Evolutionary conservation across 108 stramenopile species (phyloP).

Genomic region (Parmales sp.): DNA sequence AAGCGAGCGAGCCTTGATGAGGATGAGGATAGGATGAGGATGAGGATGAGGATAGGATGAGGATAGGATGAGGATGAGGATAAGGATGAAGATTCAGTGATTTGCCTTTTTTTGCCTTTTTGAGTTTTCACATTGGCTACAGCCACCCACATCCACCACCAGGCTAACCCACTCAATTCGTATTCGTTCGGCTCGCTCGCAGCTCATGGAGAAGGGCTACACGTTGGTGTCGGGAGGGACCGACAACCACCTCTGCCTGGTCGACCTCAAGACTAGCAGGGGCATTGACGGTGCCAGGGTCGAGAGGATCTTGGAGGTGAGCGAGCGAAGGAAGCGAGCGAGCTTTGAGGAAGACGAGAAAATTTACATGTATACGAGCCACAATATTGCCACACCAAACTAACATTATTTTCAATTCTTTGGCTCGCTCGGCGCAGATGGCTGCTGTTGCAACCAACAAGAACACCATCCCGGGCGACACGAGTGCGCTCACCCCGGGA

Average conservation of each 20-base stretch:
- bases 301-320: constrained; percentile 93
- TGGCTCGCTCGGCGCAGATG: too few species aligned
- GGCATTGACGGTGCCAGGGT: constrained; percentile 94
- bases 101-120: not conserved
- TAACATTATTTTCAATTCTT: too few species aligned
- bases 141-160: too few species aligned
- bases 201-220: constrained; percentile 73
- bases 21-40: too few species aligned
- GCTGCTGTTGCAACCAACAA: constrained; percentile 92
- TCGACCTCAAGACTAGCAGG: constrained; percentile 85
- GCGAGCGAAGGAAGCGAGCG: too few species aligned
- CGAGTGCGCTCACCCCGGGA: constrained; percentile 84
- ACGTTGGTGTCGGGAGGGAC: constrained; percentile 96
- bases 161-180: too few species aligned
- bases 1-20: too few species aligned
- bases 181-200: too few species aligned
- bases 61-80: constrained; percentile 15
- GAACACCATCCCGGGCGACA: constrained; percentile 93
- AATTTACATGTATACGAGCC: too few species aligned
- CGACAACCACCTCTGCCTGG: constrained; percentile 97
- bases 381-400: too few species aligned
- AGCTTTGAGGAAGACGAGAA: too few species aligned
- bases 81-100: not conserved
- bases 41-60: too few species aligned
- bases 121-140: not conserved